These are phyloP conservation scores for Ceratobasidium papillatum DNA, from an alignment of 1,284 basidiomycete genomes.

Conservation along the genomic window DNA sequence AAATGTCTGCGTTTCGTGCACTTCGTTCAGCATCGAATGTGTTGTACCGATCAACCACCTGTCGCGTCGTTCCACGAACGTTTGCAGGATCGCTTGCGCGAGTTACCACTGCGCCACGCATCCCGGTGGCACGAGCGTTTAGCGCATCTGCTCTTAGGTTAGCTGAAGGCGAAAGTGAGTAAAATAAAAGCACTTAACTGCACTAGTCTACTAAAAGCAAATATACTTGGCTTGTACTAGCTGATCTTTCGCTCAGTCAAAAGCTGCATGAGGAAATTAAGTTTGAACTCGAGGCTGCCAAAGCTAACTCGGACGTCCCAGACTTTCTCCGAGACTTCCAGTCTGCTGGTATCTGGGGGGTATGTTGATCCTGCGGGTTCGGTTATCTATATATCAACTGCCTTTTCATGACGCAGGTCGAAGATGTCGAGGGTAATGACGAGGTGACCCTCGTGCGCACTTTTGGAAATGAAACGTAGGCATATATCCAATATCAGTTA, in stretches of 20 bases:
- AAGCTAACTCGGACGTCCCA: conserved; percentile 61
- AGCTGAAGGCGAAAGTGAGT: conserved; percentile 44
- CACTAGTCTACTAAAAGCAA: conserved; percentile 37
- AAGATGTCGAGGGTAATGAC: conserved; percentile 78
- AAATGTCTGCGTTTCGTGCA: conserved; percentile 39
- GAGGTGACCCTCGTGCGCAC: conserved; percentile 83
- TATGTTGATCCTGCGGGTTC: conserved; percentile 50
- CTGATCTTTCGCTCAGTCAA: conserved; percentile 75
- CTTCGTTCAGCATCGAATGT: conserved; percentile 15
- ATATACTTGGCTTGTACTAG: conserved; percentile 53
- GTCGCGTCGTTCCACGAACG: conserved; percentile 18
- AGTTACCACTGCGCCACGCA: conserved; percentile 19
- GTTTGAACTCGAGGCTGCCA: conserved; percentile 79
- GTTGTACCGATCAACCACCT: conserved; percentile 18
- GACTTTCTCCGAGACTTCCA: conserved; percentile 84
- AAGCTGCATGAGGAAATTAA: conserved; percentile 85
- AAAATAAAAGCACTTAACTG: neutral
- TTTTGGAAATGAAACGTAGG: conserved; percentile 92
- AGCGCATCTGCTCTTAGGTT: conserved; percentile 34
- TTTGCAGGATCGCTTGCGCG: conserved; percentile 4
- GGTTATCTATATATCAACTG: neutral
- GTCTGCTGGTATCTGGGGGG: conserved; percentile 78
- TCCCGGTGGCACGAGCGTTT: conserved; percentile 38
- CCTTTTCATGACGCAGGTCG: conserved; percentile 60
- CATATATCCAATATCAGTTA: conserved; percentile 44